phyloP scores from a whole-genome alignment of 148 eudicot genomes.

The Fagopyrum esculentum region DNA sequence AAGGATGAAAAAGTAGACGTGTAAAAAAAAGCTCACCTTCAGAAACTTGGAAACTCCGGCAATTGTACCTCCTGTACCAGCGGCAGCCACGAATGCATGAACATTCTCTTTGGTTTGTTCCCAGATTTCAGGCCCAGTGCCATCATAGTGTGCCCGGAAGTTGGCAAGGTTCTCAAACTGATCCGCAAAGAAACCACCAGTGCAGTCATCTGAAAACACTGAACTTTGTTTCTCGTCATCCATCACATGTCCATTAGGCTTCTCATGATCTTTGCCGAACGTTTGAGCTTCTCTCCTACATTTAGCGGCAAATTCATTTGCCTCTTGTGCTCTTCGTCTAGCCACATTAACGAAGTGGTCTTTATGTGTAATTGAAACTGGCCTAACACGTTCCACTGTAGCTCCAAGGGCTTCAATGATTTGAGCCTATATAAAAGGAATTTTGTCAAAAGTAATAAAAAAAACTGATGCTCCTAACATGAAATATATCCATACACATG shows the following conservation, averaged over 20 bases:
- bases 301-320: constrained; percentile 52
- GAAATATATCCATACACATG: neutral
- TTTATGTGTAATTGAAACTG: constrained; percentile 89
- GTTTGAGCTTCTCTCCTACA: constrained; percentile 16
- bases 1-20: neutral
- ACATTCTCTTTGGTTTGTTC: constrained; percentile 69
- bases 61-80: constrained; percentile 97
- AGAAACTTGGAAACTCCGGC: constrained; percentile 83
- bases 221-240: constrained; percentile 24
- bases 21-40: constrained; percentile 38
- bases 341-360: constrained; percentile 95
- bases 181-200: constrained; percentile 95
- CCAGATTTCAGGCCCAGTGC: constrained; percentile 98
- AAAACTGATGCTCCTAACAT: neutral
- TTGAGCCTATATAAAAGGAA: constrained; percentile 53
- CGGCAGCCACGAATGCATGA: constrained; percentile 89
- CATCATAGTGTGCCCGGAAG: constrained; percentile 81
- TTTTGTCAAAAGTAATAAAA: neutral
- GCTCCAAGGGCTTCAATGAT: constrained; percentile 96
- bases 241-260: constrained; percentile 23
- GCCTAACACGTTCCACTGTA: constrained; percentile 92
- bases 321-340: constrained; percentile 82
- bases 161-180: constrained; percentile 96
- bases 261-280: constrained; percentile 21
- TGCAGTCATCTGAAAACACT: constrained; percentile 45